Evolutionary conservation across 495 filamentous ascomycete species (phyloP), one percentile per base, ranked within the genome.

Genomic region (Pseudomonodictys pantanalensis): DNA sequence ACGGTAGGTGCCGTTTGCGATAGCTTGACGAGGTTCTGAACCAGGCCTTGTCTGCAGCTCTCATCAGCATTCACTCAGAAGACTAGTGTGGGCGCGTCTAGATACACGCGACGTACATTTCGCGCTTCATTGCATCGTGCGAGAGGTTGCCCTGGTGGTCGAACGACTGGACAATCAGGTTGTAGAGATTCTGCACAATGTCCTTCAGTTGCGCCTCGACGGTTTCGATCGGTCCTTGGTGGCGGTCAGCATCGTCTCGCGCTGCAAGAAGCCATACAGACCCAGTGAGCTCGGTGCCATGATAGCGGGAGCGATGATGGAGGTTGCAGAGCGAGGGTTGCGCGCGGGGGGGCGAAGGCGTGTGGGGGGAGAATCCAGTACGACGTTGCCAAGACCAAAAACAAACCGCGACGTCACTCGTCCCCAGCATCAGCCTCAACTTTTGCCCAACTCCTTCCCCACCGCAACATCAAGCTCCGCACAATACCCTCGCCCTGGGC

Each of bases 141-240:
- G 83, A 83, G 45, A 79, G 79, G 12, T 81, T 73, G 35, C 86
- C 86, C 59, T 84, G 77, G 59, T 84, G 79, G 72, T 90, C 86
- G 73, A 90, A 86, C 28, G 86, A 82, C 74, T 91, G 87, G 26
- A 83, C 79, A 67, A 85, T 82, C 56, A 96, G 79, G 68, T 91
- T 84, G 77, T 89, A 95, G 47, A 97, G 85, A 66, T 91, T 86
- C 68, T 93, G 88, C 71, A 97, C 91, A 38, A 91, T 79, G 65
- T 81, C 76, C 58, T 88, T 87, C 71, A 88, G 73, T 64, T 83
- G 78, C 39, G 79, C 84, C 57, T 41, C 71, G 23, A 59, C 55
- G 5, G 29, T 25, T 26, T 44, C 29, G n/a, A 56, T 23, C 23
- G 46, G 17, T 1, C 20, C 52, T 62, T 55, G 33, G 12, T 30